Percentiles rank a stretch among this genome's conserved stretches.
These are phyloP conservation scores for Anthracocystis walkeri DNA, from an alignment of 1,284 basidiomycete species.

Conservation along the genomic window DNA sequence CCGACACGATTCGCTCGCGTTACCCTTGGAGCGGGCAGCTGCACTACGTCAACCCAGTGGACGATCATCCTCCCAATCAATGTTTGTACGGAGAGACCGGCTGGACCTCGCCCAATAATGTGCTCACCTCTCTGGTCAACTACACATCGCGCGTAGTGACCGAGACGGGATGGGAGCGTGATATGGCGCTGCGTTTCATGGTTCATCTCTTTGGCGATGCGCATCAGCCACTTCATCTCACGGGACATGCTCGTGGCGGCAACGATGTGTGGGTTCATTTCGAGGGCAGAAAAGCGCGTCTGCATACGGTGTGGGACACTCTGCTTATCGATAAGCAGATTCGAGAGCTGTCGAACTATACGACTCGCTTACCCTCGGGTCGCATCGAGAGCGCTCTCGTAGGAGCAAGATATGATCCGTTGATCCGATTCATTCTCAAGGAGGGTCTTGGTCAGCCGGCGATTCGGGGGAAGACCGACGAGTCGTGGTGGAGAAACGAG, in stretches of 20 bases:
- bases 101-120: slow-evolving; percentile 74
- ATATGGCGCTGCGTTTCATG: slow-evolving; percentile 83
- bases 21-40: slow-evolving; percentile 73
- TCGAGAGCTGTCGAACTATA: slow-evolving; percentile 81
- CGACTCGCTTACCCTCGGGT: slow-evolving; percentile 75
- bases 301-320: slow-evolving; percentile 88
- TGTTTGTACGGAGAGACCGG: slow-evolving; percentile 83
- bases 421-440: slow-evolving; percentile 84
- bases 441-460: slow-evolving; percentile 75
- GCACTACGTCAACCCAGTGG: slow-evolving; percentile 80
- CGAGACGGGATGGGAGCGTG: slow-evolving; percentile 64
- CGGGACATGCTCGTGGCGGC: slow-evolving; percentile 84
- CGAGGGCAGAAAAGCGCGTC: slow-evolving; percentile 70
- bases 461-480: background rate
- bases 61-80: slow-evolving; percentile 80
- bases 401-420: slow-evolving; percentile 87
- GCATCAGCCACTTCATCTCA: slow-evolving; percentile 90
- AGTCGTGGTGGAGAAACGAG: slow-evolving; percentile 52
- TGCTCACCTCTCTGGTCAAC: slow-evolving; percentile 54
- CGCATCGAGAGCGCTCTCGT: slow-evolving; percentile 80
- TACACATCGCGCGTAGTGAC: slow-evolving; percentile 56
- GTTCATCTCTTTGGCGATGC: slow-evolving; percentile 90
- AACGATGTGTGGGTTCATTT: slow-evolving; percentile 74
- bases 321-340: slow-evolving; percentile 84
- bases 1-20: slow-evolving; percentile 70